phyloP scores from a whole-genome alignment of 1,284 basidiomycete species.

The Vanrija pseudolonga region DNA sequence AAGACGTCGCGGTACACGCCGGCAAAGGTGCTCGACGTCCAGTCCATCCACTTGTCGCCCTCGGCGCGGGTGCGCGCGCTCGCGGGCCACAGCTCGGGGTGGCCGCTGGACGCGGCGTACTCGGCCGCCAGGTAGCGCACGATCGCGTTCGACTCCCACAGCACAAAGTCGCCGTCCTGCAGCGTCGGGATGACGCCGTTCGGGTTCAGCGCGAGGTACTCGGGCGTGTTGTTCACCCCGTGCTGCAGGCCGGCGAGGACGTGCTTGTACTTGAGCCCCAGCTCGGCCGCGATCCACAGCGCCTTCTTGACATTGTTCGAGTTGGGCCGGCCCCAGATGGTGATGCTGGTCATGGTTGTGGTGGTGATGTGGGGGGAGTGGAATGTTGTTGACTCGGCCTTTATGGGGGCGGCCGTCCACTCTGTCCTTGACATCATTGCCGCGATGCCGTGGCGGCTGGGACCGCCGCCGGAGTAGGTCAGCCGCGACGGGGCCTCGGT shows the following conservation, averaged over 20 bases:
- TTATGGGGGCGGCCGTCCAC: no score
- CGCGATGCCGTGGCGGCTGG: no score
- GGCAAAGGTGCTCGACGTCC: background rate
- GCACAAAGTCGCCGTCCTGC: conserved; percentile 8
- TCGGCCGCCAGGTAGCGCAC: conserved; percentile 12
- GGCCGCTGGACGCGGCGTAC: background rate
- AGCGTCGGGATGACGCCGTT: conserved; percentile 9
- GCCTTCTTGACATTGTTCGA: conserved; percentile 13
- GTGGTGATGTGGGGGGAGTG: no score
- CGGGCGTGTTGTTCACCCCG: conserved; percentile 4
- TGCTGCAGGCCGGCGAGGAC: conserved; percentile 4
- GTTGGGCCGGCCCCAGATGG: conserved; percentile 17
- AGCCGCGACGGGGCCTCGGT: no score
- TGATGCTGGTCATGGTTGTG: background rate
- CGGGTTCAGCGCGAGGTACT: conserved; percentile 13
- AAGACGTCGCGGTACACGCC: background rate
- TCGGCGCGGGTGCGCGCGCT: background rate
- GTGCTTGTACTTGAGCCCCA: conserved; percentile 3
- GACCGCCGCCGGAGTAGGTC: no score
- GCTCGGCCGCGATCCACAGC: conserved; percentile 12
- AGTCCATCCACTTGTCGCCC: conserved; percentile 15
- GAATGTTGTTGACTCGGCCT: no score
- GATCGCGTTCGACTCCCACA: conserved; percentile 16
- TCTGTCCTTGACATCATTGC: no score
- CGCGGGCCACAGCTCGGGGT: background rate